Base-by-base conservation (phyloP, 139 green algal species). In the Deuterostichococcus epilithicus region DNA sequence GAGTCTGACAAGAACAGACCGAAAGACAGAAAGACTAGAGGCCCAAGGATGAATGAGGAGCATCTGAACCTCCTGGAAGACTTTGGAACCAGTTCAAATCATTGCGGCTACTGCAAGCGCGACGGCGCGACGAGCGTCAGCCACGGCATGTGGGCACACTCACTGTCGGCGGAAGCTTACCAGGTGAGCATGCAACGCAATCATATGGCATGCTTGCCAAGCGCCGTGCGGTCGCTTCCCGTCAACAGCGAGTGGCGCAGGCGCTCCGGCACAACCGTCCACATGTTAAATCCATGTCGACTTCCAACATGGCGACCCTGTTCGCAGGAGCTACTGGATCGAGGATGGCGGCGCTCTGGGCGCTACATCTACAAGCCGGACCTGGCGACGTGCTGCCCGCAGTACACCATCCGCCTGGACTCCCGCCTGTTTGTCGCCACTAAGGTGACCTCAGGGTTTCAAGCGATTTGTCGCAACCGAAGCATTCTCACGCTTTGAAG, bases 381-480 rank as follows among this genome's bases (percentile, higher is more conserved):
- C 1, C 47, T 82, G 38, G 35, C 34, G 5, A 80, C 74, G 4
- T 90, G 86, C 77, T 91, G 86, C 70, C 78, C 78, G 30, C 75
- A 82, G 32, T 72, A 89, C 68, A 88, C 84, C 8, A 87, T 89
- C 58, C 82, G 86, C 0, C 76, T 91, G 36, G 80, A 89, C 66
- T 78, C 75, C 1, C 28, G 79, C 35, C 78, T 81, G 66, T 88
- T 86, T 68, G 0, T 26, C n/a, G 60, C 75, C 13, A 85, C 38
- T 59, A 86, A 85, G 78, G 79, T 74, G 25, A 44, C 42, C 25
- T 66, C 38, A 67, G 25, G 22, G 26, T 38, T 68, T 26, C 70
- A 37, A n/a, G 5, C 15, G 20, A 66, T 67, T 33, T 66, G 39
- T 75, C n/a, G n/a, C n/a, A n/a, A n/a, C n/a, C n/a, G n/a, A n/a